Percentiles rank a stretch among this genome's conserved stretches.
phyloP scores from a whole-genome alignment of 306 rosid genomes.

The Dalbergia cochinchinensis region DNA sequence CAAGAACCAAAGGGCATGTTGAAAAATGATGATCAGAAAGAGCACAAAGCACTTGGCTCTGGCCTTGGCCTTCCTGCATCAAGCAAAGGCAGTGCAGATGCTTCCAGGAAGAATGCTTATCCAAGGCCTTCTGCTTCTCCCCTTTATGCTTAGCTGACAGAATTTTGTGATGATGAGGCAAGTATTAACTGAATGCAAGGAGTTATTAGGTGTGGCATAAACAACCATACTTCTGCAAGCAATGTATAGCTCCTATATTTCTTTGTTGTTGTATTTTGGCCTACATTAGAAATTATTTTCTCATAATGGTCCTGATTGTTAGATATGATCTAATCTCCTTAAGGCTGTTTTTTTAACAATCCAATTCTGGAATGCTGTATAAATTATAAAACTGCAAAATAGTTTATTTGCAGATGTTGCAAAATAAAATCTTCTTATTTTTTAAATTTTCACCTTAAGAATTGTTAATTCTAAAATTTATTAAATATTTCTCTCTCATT shows the following conservation, averaged over 20 bases:
- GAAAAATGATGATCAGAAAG: conserved; percentile 43
- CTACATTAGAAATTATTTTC: conserved; percentile 22
- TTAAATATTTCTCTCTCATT: too few species aligned
- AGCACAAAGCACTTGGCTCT: conserved; percentile 22
- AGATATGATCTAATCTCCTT: conserved; percentile 17
- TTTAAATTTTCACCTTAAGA: too few species aligned
- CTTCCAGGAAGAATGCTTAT: conserved; percentile 46
- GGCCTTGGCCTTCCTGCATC: conserved; percentile 38
- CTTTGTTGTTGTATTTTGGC: conserved; percentile 20
- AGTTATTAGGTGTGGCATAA: conserved; percentile 24
- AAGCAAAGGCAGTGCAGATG: conserved; percentile 29
- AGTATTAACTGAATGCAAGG: conserved; percentile 5
- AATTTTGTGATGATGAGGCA: background rate
- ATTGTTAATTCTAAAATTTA: too few species aligned
- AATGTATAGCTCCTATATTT: conserved; percentile 47
- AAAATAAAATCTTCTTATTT: too few species aligned
- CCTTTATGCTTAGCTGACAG: conserved; percentile 46
- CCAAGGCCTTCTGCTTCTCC: conserved; percentile 69
- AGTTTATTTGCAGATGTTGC: background rate
- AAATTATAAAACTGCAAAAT: background rate
- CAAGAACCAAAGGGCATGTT: conserved; percentile 48
- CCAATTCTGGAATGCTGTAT: conserved; percentile 5
- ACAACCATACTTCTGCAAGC: conserved; percentile 33
- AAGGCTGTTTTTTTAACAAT: background rate
- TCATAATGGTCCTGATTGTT: conserved; percentile 15